Base-by-base conservation (phyloP, 345 rosid species). In the Populus davidiana region DNA sequence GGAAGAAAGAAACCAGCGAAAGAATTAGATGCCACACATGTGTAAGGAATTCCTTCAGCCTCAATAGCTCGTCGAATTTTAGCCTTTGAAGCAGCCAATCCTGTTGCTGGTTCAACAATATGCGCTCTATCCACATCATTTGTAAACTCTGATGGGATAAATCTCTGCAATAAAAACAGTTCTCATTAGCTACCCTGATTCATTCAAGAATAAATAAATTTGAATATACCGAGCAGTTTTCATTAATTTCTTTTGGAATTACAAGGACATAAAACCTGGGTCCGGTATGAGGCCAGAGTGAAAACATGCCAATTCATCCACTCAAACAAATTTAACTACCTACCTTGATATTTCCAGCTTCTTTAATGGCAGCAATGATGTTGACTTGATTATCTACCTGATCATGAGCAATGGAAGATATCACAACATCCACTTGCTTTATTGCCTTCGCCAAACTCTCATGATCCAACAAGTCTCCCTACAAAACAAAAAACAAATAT, bases 291-390 rank as follows among this genome's bases (percentile, higher is more conserved):
- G 13, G 13, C 44, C 44, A 41, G 44, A 41, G 39, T 41, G 44
- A 41, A 41, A 41, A 41, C 44, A 41, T 41, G 44, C 13, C 44
- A 2, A 10, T 41, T 41, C 44, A 41, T 41, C 44, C 13, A 12
- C 13, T 6, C 4, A 39, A 1, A 25, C 38, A 73, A 64, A 38
- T 6, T 8, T 33, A 56, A 61, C 23, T 6, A n/a, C 44, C 20
- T 33, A 91, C 97, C 96, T 92, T 94, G 14, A 94, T 80, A 43
- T 88, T 92, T 29, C 96, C 97, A 31, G 96, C 94, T 85, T 92
- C 96, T 76, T 91, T 92, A 63, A 92, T 90, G 69, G 97, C 98
- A 2, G 90, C 85, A 31, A 92, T 80, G 85, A 94, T 91, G 86
- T 94, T 94, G 47, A 78, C 86, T 84, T 94, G 97, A 84, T 91